A percentile compares a stretch with the other conserved stretches of the same genome.
Evolutionary conservation across 495 filamentous ascomycete species (phyloP).

Genomic region (Penicillium cataractarum): DNA sequence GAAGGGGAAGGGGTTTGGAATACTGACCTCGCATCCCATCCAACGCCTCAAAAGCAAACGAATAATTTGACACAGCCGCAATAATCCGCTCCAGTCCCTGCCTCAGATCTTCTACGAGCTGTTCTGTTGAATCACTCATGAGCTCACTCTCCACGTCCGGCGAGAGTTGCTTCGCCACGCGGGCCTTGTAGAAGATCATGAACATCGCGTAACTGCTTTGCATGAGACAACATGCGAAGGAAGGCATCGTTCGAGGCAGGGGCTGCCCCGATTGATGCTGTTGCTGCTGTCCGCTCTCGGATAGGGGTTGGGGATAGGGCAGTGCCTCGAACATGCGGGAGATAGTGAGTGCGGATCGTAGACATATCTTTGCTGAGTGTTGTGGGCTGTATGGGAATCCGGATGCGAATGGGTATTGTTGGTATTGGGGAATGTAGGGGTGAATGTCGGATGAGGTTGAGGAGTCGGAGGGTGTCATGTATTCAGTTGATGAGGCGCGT

Average conservation of each 20-base stretch:
- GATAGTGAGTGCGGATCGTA: constrained; percentile 54
- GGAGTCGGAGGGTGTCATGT: constrained; percentile 42
- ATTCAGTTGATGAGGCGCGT: constrained; percentile 40
- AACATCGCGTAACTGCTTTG: constrained; percentile 64
- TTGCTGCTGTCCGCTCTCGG: constrained; percentile 28
- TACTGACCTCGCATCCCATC: constrained; percentile 63
- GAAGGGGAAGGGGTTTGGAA: too few relatives aligned
- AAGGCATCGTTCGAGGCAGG: constrained; percentile 60
- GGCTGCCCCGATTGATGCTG: constrained; percentile 33
- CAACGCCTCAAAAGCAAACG: constrained; percentile 61
- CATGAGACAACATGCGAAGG: constrained; percentile 65
- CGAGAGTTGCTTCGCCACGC: constrained; percentile 51
- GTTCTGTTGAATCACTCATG: constrained; percentile 40
- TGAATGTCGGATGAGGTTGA: constrained; percentile 43
- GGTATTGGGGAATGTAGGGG: constrained; percentile 28
- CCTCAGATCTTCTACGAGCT: constrained; percentile 56
- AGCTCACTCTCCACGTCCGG: constrained; percentile 39
- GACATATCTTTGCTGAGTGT: constrained; percentile 58
- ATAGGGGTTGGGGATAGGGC: constrained; percentile 51
- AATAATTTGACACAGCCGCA: constrained; percentile 57
- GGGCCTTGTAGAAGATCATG: constrained; percentile 57
- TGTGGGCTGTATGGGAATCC: constrained; percentile 56
- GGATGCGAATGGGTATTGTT: constrained; percentile 37
- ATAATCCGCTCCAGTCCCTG: constrained; percentile 56
- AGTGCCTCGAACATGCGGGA: constrained; percentile 55